Evolutionary conservation across 164 flowering plant genomes (phyloP), one percentile per base, ranked within the genome.

Genomic region (Kingdonia uniflora): DNA sequence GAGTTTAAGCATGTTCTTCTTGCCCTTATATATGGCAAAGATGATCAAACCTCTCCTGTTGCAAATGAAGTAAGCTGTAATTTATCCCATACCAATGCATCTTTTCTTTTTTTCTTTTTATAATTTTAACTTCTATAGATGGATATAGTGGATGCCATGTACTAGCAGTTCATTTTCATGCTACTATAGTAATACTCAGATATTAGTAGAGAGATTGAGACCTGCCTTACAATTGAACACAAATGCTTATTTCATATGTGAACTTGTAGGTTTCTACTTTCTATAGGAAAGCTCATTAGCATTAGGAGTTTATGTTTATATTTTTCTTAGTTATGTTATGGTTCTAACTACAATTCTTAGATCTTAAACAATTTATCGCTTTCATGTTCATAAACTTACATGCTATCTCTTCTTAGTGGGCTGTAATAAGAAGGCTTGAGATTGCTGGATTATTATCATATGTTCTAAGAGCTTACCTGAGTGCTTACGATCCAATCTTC

Each of bases 1-100:
- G 99, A 94, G 73, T 94, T 94, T 65, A 94, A 94, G 80, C 99
- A 87, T 68, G 79, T 85, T 41, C 84, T 94, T 62, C 87, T 94
- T 56, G 96, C 97, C n/a, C 72, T 94, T 20, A 79, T 94, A 62
- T 94, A 80, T 73, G 91, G 87, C 66, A 82, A 94, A 73, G 79
- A 89, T 65, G 96, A 94, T 67, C 67, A 62, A 51, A 76, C 65
- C 21, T 94, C 99, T 60, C 97, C 97, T 0, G 99, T 94, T 59
- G 88, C 82, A 59, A 65, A 68, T 65, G 97, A 94, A 90, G 99
- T 89, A 59, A 35, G 71, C 20, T 21, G 37, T 26, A 20, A 5
- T 43, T 42, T 42, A 29, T 29, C 8, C 4, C 8, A 8, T 29
- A 4, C 8, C 4, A 29, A 29, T 29, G 35, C 35, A 29, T 8